These are phyloP conservation scores for Cladorrhinum sp. DNA, from an alignment of 2,329 filamentous ascomycete genomes.

Conservation along the genomic window DNA sequence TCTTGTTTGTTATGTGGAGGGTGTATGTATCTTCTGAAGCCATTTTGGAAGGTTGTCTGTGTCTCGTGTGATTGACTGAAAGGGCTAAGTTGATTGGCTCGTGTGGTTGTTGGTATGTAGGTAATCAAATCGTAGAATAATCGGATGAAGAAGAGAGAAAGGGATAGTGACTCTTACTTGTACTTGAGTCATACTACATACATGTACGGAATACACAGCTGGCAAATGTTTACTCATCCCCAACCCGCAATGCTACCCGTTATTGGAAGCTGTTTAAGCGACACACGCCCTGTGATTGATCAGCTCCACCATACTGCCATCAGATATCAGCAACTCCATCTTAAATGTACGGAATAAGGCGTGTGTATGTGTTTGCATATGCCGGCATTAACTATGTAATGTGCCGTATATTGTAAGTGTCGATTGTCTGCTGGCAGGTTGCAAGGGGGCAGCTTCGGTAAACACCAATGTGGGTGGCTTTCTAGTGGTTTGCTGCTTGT, in stretches of 20 bases:
- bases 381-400: background rate
- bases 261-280: constrained; percentile 14
- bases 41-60: constrained; percentile 28
- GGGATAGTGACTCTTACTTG: background rate
- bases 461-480: constrained; percentile 22
- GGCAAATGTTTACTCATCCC: background rate
- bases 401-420: constrained; percentile 32
- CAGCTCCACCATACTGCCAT: background rate
- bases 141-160: background rate
- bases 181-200: background rate
- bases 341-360: background rate
- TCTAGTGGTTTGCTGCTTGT: background rate
- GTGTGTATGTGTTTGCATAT: background rate
- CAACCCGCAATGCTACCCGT: constrained; percentile 14
- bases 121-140: background rate
- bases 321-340: background rate
- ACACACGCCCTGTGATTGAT: constrained; percentile 16
- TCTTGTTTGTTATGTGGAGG: constrained; percentile 44
- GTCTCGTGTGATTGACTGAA: background rate
- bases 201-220: background rate
- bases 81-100: no score
- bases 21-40: constrained; percentile 28
- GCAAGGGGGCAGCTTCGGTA: constrained; percentile 10
- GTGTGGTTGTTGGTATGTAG: no score
- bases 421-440: constrained; percentile 30